Percentiles rank a stretch among this genome's conserved stretches.
Conservation (phyloP, 2,329 filamentous ascomycete genomes). For the Fusarium sp. region DNA sequence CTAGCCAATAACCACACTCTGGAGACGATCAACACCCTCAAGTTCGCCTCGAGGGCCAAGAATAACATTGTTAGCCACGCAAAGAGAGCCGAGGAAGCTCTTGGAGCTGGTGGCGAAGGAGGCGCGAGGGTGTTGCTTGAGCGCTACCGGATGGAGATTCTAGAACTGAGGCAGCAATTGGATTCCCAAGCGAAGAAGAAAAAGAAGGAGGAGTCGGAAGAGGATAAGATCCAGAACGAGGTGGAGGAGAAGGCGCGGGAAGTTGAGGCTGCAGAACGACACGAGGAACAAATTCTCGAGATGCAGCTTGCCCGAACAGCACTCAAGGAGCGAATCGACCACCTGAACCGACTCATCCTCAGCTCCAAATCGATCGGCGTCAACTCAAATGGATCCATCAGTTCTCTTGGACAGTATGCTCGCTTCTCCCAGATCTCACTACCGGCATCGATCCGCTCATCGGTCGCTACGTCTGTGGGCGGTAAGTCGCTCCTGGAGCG, state of each 20-base stretch:
- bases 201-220: constrained; percentile 69
- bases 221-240: constrained; percentile 71
- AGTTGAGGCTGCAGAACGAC: constrained; percentile 84
- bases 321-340: constrained; percentile 96
- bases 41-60: constrained; percentile 95
- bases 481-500: constrained; percentile 68
- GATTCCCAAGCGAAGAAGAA: constrained; percentile 83
- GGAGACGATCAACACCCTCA: constrained; percentile 95
- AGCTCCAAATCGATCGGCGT: constrained; percentile 97
- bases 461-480: constrained; percentile 72
- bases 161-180: constrained; percentile 82
- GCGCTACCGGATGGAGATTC: constrained; percentile 93
- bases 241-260: constrained; percentile 80
- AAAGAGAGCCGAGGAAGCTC: constrained; percentile 91
- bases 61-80: constrained; percentile 98
- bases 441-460: constrained; percentile 73
- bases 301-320: constrained; percentile 98
- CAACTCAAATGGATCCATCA: constrained; percentile 80
- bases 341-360: constrained; percentile 93
- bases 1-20: constrained; percentile 79
- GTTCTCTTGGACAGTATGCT: constrained; percentile 72
- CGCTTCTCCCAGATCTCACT: constrained; percentile 71
- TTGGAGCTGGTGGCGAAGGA: constrained; percentile 83
- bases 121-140: constrained; percentile 89
- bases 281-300: constrained; percentile 97